Evolutionary conservation across 2,329 filamentous ascomycete species (phyloP), one percentile per base, ranked within the genome.

Genomic region (Bipolaris gigantea): DNA sequence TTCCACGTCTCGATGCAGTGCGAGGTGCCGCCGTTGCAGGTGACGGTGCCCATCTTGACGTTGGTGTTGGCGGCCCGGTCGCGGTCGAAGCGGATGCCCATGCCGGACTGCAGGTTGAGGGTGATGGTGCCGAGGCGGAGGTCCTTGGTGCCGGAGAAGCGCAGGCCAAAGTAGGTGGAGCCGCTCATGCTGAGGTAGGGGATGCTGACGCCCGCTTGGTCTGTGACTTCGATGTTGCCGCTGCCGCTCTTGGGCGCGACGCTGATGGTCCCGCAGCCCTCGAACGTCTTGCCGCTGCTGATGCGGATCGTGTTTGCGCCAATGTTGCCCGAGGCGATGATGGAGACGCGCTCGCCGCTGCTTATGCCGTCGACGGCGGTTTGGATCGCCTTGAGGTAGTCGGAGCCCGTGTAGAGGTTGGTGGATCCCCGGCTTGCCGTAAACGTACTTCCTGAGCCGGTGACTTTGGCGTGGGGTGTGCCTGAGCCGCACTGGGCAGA

Each of bases 1-100:
- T 85, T 85, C 80, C 81, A 85, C 0, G 80, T 82, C 70, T 85
- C 83, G 32, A 85, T 80, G 2, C 81, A 81, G 63, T 85, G 83
- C 63, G 79, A 82, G 5, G 79, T 73, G 7, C 82, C 81, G 3
- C 82, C 81, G 0, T 75, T 82, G 21, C 84, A 80, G 5, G 58
- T 77, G 58, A 85, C 79, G 30, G 69, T 73, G 48, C 76, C 81
- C 76, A 85, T 85, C 27, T 71, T 77, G 7, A 85, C 82, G 57
- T 83, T 81, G 15, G 69, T 73, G 70, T 82, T 84, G 32, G 77
- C 75, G 4, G 81, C 78, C 3, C 70, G 58, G 69, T 85, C 83
- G 30, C 82, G 80, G 38, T 85, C 81, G 60, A 85, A 85, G 4
- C 82, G 80, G 58, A 85, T 83, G 4, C 81, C 82, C 27, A 85